A percentile compares a stretch with the other conserved stretches of the same genome.
These are phyloP conservation scores for Nidula niveotomentosa DNA, from an alignment of 1,284 basidiomycete species.

Conservation along the genomic window DNA sequence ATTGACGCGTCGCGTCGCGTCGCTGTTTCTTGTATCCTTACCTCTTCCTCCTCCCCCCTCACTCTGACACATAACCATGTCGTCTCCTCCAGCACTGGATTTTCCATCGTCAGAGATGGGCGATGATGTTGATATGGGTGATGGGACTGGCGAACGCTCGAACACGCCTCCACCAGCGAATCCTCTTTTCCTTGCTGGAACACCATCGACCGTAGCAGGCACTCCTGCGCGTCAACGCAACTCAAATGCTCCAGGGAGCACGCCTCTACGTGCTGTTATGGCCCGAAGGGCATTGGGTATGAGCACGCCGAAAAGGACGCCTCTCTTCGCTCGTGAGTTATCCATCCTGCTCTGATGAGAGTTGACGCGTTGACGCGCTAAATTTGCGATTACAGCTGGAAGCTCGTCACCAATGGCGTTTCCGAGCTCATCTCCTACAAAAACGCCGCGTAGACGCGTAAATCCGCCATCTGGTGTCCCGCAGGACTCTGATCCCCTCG, in stretches of 20 bases:
- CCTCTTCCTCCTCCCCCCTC: not conserved
- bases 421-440: conserved; percentile 68
- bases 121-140: conserved; percentile 30
- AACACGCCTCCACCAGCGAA: conserved; percentile 41
- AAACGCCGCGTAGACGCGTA: conserved; percentile 37
- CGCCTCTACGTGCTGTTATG: conserved; percentile 44
- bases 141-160: conserved; percentile 35
- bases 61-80: conserved; percentile 40
- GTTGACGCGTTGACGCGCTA: too few species aligned
- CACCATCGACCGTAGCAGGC: conserved; percentile 51
- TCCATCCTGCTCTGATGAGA: not conserved
- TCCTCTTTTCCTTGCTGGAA: conserved; percentile 62
- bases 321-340: conserved; percentile 54
- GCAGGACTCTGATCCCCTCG: conserved; percentile 59
- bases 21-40: conserved; percentile 12
- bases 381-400: conserved; percentile 31
- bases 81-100: conserved; percentile 66
- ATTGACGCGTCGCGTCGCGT: conserved; percentile 51
- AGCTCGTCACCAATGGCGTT: conserved; percentile 74
- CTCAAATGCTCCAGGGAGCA: conserved; percentile 38
- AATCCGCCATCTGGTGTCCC: conserved; percentile 23
- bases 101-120: conserved; percentile 61
- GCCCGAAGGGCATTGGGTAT: conserved; percentile 66
- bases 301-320: conserved; percentile 54
- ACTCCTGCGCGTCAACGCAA: conserved; percentile 44